Evolutionary conservation across 106 monocot species (phyloP), one percentile per base, ranked within the genome.

Genomic region (Hemerocallis citrina): DNA sequence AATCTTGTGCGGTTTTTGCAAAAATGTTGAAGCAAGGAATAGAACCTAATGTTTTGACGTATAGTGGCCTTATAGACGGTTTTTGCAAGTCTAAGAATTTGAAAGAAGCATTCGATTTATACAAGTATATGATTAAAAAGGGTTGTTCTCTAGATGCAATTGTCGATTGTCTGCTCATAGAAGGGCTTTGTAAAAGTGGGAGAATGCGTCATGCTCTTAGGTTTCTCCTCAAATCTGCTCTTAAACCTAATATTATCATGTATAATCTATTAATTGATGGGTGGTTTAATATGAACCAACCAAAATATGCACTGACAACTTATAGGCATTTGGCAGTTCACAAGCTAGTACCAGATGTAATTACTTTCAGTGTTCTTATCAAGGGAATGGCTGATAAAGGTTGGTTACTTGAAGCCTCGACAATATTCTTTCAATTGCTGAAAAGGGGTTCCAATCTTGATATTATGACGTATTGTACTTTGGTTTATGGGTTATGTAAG

Each of bases 231-330:
- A 84, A 75, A 57, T 69, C 55, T 3, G 63, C 44, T 30, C 14
- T 63, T 36, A 28, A 68, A 54, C 52, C 68, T 11, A 72, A 55
- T 49, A 41, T 43, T 36, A 62, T 79, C 15, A 59, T 34, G 41
- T 84, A 68, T 69, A 79, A 79, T 65, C 56, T 60, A 46, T 31
- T 84, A 27, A 67, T 84, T 44, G 75, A 79, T 58, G 84, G 79
- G 15, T 79, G 75, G 58, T 79, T 67, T 58, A 75, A 68, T 45
- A 13, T 64, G 11, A 52, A 57, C 39, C 68, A 52, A 54, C 29
- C 79, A 24, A 59, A 20, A 6, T 43, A 78, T 72, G 74, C 68
- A 28, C 7, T 75, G 32, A 75, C 24, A 37, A 64, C 52, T 52
- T 75, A 52, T 23, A 52, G 38, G 13, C 64, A 45, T 49, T 55